phyloP scores from a whole-genome alignment of 176 grass and related monocot genomes.

The Oryza coarctata region DNA sequence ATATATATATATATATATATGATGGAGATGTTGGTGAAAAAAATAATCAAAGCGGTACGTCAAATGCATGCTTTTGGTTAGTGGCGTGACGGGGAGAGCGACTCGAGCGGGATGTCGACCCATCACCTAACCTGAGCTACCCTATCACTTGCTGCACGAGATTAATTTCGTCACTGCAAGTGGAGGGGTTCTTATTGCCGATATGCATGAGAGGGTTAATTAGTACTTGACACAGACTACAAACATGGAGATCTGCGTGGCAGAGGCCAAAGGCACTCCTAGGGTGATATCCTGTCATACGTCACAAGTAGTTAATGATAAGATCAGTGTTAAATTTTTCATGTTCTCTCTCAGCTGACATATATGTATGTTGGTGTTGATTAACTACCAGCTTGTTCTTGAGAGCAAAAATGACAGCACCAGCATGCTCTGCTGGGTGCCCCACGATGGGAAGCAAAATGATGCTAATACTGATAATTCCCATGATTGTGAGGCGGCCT shows the following conservation, averaged over 20 bases:
- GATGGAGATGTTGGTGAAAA: no score
- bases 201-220: no score
- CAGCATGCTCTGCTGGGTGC: slow-evolving; percentile 82
- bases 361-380: not conserved
- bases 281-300: slow-evolving; percentile 69
- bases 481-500: slow-evolving; percentile 45
- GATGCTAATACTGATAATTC: slow-evolving; percentile 77
- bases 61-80: no score
- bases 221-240: slow-evolving; percentile 56
- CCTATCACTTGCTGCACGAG: no score
- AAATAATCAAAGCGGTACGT: no score
- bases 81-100: no score
- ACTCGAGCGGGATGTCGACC: no score
- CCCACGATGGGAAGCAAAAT: slow-evolving; percentile 85
- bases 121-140: no score
- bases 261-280: slow-evolving; percentile 81
- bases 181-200: no score
- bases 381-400: slow-evolving; percentile 76
- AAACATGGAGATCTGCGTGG: slow-evolving; percentile 90
- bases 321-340: not conserved
- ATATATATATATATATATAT: no score
- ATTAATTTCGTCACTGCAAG: no score
- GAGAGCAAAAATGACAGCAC: slow-evolving; percentile 76
- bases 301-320: not conserved
- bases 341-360: not conserved